A percentile compares a stretch with the other conserved stretches of the same genome.
phyloP scores from a whole-genome alignment of 2,329 filamentous ascomycete genomes.

The Thielaviopsis musarum region DNA sequence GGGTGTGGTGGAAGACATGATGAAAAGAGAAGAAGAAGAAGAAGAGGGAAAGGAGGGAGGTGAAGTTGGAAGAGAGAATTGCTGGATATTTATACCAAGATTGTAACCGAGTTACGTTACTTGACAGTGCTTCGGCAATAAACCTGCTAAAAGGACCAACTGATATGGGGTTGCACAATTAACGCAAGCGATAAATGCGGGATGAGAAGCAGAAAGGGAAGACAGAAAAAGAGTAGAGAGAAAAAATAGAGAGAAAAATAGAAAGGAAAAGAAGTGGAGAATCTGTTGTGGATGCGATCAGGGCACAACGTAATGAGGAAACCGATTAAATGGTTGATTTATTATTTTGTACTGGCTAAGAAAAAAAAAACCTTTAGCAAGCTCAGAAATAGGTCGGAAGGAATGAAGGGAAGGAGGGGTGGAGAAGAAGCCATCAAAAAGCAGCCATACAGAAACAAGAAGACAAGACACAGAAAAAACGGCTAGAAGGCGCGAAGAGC shows the following conservation, averaged over 20 bases:
- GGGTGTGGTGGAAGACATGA: conserved; percentile 18
- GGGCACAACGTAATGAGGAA: background rate
- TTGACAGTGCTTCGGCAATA: background rate
- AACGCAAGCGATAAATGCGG: conserved; percentile 12
- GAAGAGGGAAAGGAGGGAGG: conserved; percentile 18
- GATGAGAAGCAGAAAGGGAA: background rate
- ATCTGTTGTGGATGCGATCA: background rate
- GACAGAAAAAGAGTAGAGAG: background rate
- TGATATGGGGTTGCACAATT: conserved; percentile 12
- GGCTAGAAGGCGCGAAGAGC: background rate
- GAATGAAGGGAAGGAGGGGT: background rate
- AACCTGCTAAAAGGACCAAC: conserved; percentile 17
- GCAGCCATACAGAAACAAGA: background rate
- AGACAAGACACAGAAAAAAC: background rate
- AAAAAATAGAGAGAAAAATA: conserved; percentile 3
- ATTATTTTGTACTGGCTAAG: no score
- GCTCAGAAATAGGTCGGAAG: background rate
- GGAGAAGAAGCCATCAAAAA: background rate
- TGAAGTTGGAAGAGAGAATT: conserved; percentile 13
- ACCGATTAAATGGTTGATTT: background rate
- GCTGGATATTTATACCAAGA: background rate
- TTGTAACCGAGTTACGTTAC: background rate
- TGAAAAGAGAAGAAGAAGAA: conserved; percentile 16
- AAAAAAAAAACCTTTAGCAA: background rate
- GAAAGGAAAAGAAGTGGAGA: conserved; percentile 3